Base-by-base conservation (phyloP, 768 basidiomycete species). In the Pulveroboletus ravenelii region DNA sequence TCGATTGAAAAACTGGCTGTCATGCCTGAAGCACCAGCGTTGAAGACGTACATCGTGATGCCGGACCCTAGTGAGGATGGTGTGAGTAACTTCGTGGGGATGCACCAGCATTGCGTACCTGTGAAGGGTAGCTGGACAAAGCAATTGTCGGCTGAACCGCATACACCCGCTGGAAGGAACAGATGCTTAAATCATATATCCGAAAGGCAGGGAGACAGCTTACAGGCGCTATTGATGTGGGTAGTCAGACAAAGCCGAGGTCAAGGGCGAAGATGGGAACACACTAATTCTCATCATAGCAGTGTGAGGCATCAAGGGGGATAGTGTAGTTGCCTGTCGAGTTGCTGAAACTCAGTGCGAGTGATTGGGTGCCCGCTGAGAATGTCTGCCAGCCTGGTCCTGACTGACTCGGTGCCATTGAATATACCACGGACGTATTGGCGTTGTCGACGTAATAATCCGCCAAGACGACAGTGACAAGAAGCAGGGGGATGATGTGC, bases 201-300 rank as follows among this genome's bases (percentile, higher is more conserved):
- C 20, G 7, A 42, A 8, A 25, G 9, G 29, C 3, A 31, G 14
- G 41, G 14, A 3, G 20, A 36, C 2, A 18, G 37, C 63, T 55
- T 50, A 64, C 62, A 47, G 30, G 61, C 51, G 20, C 62, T 64
- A 25, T 41, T 27, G 37, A 25, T 31, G 17, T 3, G 15, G 1
- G 9, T 12, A 15, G 47, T 59, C 42, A 52, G 51, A 31, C 34
- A 23, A 34, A 5, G n/a, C n/a, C 0, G 36, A 4, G n/a, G 8
- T 45, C 9, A 13, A 45, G 27, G 3, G 10, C 3, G 25, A 39
- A 32, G 30, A 41, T 6, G 9, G 29, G 14, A 10, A 57, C 63
- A n/a, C 42, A 64, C 63, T 65, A 65, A 40, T 65, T 62, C 30
- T 57, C 35, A 29, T 65, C 43, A 13, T 62, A 65, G 37, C 62